phyloP scores from a whole-genome alignment of 176 grass and related monocot species.

The Eleusine coracana region DNA sequence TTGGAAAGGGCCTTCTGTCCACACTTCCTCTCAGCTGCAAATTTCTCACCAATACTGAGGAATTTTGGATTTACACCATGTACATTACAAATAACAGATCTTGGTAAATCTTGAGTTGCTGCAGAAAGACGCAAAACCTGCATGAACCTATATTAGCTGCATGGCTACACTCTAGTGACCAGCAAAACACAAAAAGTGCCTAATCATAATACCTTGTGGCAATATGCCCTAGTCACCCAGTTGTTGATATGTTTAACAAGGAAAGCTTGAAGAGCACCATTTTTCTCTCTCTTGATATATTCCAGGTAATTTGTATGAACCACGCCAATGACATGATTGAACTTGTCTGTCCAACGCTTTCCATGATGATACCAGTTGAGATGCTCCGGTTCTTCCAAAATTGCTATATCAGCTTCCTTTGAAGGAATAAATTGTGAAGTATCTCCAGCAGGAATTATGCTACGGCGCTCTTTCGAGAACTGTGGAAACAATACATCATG shows the following conservation, averaged over 20 bases:
- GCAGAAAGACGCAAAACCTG: slow-evolving; percentile 91
- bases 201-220: slow-evolving; percentile 75
- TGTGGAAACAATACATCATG: slow-evolving; percentile 52
- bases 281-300: slow-evolving; percentile 97
- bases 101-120: slow-evolving; percentile 84
- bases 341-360: slow-evolving; percentile 95
- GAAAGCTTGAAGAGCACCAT: slow-evolving; percentile 86
- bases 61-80: slow-evolving; percentile 91
- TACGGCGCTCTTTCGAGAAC: slow-evolving; percentile 92
- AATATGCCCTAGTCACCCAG: slow-evolving; percentile 89
- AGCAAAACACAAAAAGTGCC: background rate
- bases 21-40: slow-evolving; percentile 56
- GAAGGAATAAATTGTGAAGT: slow-evolving; percentile 88
- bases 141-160: slow-evolving; percentile 47
- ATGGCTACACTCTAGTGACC: background rate
- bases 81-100: slow-evolving; percentile 89
- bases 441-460: slow-evolving; percentile 93
- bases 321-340: slow-evolving; percentile 90
- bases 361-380: slow-evolving; percentile 99
- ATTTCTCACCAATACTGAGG: slow-evolving; percentile 78
- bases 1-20: slow-evolving; percentile 66
- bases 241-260: slow-evolving; percentile 98
- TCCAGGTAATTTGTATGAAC: slow-evolving; percentile 99
- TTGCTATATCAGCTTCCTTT: slow-evolving; percentile 92
- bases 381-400: slow-evolving; percentile 97